phyloP scores from a whole-genome alignment of 1,139 yeast genomes.

The Sugiyamaella neomexicana region DNA sequence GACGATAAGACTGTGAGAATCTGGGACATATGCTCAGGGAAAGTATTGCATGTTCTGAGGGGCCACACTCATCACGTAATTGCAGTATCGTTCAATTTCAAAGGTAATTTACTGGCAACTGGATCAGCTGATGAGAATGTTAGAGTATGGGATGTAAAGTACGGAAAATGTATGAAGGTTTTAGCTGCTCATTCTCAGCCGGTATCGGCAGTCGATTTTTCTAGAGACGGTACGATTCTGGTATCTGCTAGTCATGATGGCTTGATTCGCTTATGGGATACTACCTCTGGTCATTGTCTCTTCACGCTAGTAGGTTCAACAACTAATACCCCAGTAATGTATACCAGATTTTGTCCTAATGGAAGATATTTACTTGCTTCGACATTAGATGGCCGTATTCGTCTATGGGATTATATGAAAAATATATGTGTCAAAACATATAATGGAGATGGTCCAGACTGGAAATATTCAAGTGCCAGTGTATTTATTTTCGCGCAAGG shows the following conservation, averaged over 20 bases:
- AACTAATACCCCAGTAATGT: slow-evolving; percentile 57
- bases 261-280: slow-evolving; percentile 78
- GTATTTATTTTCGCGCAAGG: slow-evolving; percentile 36
- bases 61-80: slow-evolving; percentile 90
- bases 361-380: slow-evolving; percentile 77
- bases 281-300: slow-evolving; percentile 86
- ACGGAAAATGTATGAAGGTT: slow-evolving; percentile 71
- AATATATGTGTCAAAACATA: slow-evolving; percentile 42
- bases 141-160: slow-evolving; percentile 80
- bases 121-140: slow-evolving; percentile 93
- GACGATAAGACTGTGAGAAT: slow-evolving; percentile 82
- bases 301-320: slow-evolving; percentile 70
- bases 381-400: slow-evolving; percentile 76
- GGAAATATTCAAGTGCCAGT: slow-evolving; percentile 29
- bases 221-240: slow-evolving; percentile 78
- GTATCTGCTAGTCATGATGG: slow-evolving; percentile 94
- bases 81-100: slow-evolving; percentile 64
- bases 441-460: slow-evolving; percentile 35
- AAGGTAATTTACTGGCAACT: slow-evolving; percentile 76
- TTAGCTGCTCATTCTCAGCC: slow-evolving; percentile 95
- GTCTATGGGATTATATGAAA: slow-evolving; percentile 65
- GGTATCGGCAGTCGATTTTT: slow-evolving; percentile 68
- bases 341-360: slow-evolving; percentile 76
- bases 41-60: slow-evolving; percentile 49
- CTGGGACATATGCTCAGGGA: slow-evolving; percentile 54